A percentile compares a stretch with the other conserved stretches of the same genome.
Evolutionary conservation across 1,284 basidiomycete species (phyloP).

Genomic region (Spongiforma sp.): DNA sequence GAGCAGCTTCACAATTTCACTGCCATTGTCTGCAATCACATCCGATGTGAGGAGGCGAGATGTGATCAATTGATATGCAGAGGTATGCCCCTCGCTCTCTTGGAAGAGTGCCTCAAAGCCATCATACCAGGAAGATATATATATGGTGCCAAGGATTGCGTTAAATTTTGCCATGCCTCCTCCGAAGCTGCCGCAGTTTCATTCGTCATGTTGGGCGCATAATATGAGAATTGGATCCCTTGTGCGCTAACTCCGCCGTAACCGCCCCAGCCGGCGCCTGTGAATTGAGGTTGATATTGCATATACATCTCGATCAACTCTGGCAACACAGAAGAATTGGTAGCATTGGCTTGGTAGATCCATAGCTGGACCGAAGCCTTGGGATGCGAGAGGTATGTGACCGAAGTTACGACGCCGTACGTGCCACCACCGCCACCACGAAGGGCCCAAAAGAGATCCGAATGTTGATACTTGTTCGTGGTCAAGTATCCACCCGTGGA

Average conservation of each 20-base stretch:
- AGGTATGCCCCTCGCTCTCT: conserved; percentile 7
- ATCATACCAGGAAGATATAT: conserved; percentile 36
- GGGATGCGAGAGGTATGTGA: conserved; percentile 39
- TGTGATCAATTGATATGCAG: conserved; percentile 35
- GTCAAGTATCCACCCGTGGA: conserved; percentile 22
- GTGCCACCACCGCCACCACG: conserved; percentile 54
- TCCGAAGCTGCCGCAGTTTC: conserved; percentile 39
- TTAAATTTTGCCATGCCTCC: conserved; percentile 35
- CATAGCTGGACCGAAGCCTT: conserved; percentile 33
- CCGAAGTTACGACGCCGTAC: conserved; percentile 27
- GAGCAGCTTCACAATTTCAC: neutral
- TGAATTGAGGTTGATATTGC: conserved; percentile 39
- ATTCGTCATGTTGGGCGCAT: conserved; percentile 40
- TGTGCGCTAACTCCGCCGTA: neutral
- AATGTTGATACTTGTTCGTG: conserved; percentile 22
- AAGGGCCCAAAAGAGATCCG: conserved; percentile 50
- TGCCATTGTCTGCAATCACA: neutral
- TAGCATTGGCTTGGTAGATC: conserved; percentile 29
- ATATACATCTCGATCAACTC: conserved; percentile 31
- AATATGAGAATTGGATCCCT: neutral
- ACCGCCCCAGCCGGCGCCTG: conserved; percentile 31
- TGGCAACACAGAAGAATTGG: conserved; percentile 19
- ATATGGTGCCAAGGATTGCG: conserved; percentile 12
- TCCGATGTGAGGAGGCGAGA: conserved; percentile 35
- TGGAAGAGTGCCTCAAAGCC: conserved; percentile 18